Evolutionary conservation across 208 protist species (phyloP).

Genomic region (Leishmania mexicana): DNA sequence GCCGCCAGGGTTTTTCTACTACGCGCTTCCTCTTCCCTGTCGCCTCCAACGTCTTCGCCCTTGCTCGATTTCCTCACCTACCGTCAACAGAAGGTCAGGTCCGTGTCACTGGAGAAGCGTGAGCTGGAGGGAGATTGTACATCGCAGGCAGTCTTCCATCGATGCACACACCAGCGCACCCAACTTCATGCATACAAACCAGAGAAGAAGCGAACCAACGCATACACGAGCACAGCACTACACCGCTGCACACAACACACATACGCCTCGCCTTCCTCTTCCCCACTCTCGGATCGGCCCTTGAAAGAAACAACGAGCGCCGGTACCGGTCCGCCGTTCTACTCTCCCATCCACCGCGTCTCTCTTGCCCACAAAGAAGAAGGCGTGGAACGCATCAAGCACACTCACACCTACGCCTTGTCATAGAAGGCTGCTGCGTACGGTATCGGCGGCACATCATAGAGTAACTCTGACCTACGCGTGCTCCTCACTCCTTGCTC

Average conservation of each 20-base stretch:
- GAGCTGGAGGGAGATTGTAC: not conserved
- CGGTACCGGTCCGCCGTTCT: not conserved
- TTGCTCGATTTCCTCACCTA: not conserved
- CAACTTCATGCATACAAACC: not conserved
- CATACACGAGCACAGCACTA: not conserved
- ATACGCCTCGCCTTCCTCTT: not conserved
- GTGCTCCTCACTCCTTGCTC: not conserved
- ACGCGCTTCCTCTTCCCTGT: not conserved
- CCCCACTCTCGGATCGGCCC: not conserved
- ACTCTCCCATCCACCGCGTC: not conserved
- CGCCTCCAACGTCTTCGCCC: not conserved
- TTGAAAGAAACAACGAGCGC: not conserved
- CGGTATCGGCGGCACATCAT: not conserved
- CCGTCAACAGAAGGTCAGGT: not conserved
- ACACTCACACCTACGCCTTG: not conserved
- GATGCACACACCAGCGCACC: not conserved
- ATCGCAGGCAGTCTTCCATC: not conserved
- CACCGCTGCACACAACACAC: not conserved
- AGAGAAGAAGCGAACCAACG: not conserved
- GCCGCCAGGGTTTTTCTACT: not conserved
- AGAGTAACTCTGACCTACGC: not conserved
- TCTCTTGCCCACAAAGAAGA: not conserved
- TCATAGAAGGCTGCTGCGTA: slow-evolving; percentile 3
- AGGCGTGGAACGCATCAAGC: too few species aligned
- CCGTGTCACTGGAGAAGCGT: not conserved